phyloP scores from a whole-genome alignment of 331 rosid species.

The Rhamnella rubrinervis region DNA sequence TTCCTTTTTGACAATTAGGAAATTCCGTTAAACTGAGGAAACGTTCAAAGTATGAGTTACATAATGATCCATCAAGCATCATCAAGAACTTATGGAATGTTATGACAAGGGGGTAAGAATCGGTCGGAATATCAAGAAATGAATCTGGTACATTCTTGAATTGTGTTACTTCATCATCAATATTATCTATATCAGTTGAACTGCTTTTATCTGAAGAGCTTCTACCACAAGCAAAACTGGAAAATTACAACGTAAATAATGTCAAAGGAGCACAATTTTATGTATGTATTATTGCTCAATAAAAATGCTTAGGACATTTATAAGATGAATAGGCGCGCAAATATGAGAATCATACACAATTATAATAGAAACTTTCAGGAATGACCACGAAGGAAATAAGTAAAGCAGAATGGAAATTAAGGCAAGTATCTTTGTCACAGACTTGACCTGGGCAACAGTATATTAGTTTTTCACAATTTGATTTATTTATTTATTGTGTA shows the following conservation, averaged over 20 bases:
- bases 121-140: constrained; percentile 40
- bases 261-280: not conserved
- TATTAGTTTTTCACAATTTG: too few species aligned
- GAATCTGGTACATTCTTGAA: constrained; percentile 55
- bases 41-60: constrained; percentile 62
- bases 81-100: constrained; percentile 68
- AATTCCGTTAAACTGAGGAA: constrained; percentile 26
- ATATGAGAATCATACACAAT: too few species aligned
- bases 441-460: too few species aligned
- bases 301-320: too few species aligned
- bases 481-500: too few species aligned
- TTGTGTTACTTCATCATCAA: constrained; percentile 38
- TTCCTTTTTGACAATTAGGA: constrained; percentile 16
- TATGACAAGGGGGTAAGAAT: constrained; percentile 64
- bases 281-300: too few species aligned
- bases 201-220: constrained; percentile 16
- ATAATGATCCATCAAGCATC: constrained; percentile 83
- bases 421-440: too few species aligned
- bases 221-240: constrained; percentile 46
- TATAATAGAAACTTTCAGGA: too few species aligned
- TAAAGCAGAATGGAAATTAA: too few species aligned
- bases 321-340: too few species aligned
- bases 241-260: constrained; percentile 1
- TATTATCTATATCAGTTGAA: constrained; percentile 34
- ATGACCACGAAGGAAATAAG: too few species aligned